Base-by-base conservation (phyloP, 345 rosid genomes). In the Sisymbrium altissimum region DNA sequence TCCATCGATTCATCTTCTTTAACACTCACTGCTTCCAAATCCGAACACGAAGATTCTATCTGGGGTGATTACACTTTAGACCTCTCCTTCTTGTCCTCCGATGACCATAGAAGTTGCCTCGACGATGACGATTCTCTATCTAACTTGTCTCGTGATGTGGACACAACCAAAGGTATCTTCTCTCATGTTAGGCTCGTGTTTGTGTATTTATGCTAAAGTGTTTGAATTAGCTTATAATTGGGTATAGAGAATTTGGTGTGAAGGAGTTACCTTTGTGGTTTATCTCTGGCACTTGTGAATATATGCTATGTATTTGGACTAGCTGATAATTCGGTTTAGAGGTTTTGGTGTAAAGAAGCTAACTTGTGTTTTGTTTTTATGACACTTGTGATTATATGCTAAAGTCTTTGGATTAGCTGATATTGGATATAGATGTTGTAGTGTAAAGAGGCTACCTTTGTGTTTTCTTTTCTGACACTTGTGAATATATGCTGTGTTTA, bases 11-110 rank as follows among this genome's bases (percentile, higher is more conserved):
- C 79, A 33, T 62, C 76, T 55, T 69, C 69, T 32, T 19, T 61
- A 1, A 12, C 58, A 35, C 23, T 33, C 41, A 44, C 66, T 45
- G 45, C 66, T 58, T 70, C 46, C 38, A 70, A 76, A 70, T 76
- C 80, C 55, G 75, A 76, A 39, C 50, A 49, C 10, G 80, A 69
- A 33, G 75, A 71, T 49, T 65, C 72, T 41, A 6, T 66, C 9
- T 77, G 72, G 72, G n/a, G 68, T 40, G 72, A 77, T 77, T 71
- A 58, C 3, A 57, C 63, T 71, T 33, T 77, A 64, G 77, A 77
- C 72, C 68, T 77, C 7, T 77, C 80, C 8, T 77, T 77, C 49
- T 77, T 71, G 11, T 70, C 76, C 13, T 65, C 80, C 15, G 80
- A 77, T 65, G 80, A 69, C 57, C 80, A 69, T 29, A 75, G 63